Percentiles rank a stretch among this genome's conserved stretches.
Conservation (phyloP, 306 rosid genomes). For the Prunus campanulata region DNA sequence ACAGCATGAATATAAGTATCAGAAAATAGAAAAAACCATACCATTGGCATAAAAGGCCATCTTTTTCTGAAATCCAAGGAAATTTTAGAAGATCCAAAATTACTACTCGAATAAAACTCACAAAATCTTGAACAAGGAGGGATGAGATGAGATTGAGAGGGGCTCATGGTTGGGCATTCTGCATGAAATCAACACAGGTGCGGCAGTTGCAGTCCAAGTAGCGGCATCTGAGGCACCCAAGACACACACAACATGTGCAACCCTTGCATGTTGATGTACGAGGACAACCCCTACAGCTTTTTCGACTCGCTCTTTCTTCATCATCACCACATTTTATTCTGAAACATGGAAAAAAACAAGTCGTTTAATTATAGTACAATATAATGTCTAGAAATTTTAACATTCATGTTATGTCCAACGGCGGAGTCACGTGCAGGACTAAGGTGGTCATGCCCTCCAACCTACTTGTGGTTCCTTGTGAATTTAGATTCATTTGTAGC, state of each 20-base stretch:
- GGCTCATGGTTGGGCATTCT: slow-evolving; percentile 27
- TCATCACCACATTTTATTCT: slow-evolving; percentile 40
- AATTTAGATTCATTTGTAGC: no score
- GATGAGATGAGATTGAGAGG: background rate
- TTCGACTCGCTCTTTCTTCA: slow-evolving; percentile 37
- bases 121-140: background rate
- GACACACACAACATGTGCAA: slow-evolving; percentile 42
- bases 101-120: background rate
- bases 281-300: slow-evolving; percentile 35
- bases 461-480: no score
- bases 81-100: background rate
- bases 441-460: no score
- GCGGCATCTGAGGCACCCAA: slow-evolving; percentile 54
- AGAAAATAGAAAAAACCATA: background rate
- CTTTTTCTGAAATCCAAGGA: background rate
- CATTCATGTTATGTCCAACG: no score
- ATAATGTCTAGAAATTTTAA: no score
- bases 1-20: background rate
- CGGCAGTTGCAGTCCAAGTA: slow-evolving; percentile 48
- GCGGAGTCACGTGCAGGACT: no score
- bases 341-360: background rate
- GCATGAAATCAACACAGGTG: slow-evolving; percentile 44
- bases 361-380: background rate
- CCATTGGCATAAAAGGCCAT: background rate
- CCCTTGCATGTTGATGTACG: slow-evolving; percentile 31